A percentile compares a stretch with the other conserved stretches of the same genome.
These are phyloP conservation scores for Spergularia bocconei DNA, from an alignment of 148 eudicot species.

Conservation along the genomic window DNA sequence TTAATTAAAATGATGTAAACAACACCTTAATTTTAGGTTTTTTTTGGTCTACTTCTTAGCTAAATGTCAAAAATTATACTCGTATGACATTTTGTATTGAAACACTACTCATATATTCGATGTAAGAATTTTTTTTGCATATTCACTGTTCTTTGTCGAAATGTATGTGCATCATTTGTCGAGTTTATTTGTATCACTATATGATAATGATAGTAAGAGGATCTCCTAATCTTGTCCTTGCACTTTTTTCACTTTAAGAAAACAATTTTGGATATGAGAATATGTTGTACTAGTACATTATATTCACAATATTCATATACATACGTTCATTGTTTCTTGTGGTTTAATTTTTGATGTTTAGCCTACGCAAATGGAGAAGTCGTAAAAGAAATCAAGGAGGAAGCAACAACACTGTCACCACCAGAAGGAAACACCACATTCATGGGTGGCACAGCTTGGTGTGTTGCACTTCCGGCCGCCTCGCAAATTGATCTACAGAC, in stretches of 20 bases:
- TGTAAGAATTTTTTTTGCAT: too few species aligned
- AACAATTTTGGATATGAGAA: neutral
- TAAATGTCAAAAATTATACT: neutral
- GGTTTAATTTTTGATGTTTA: neutral
- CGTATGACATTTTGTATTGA: neutral
- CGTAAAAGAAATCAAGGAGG: constrained; percentile 35
- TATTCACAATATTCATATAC: neutral
- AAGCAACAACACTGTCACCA: constrained; percentile 44
- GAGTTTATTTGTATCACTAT: too few species aligned
- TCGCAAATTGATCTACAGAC: constrained; percentile 52
- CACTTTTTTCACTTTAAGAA: too few species aligned
- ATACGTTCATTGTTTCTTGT: neutral
- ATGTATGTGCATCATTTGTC: too few species aligned
- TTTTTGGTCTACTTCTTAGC: neutral
- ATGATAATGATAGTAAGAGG: too few species aligned
- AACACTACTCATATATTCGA: neutral
- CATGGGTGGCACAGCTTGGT: constrained; percentile 76
- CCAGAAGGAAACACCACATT: constrained; percentile 90
- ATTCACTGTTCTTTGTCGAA: too few species aligned
- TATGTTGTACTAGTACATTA: neutral
- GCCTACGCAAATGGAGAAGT: neutral
- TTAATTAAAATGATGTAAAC: neutral
- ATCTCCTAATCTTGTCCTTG: too few species aligned
- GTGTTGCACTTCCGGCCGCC: constrained; percentile 60
- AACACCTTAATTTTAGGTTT: neutral